These are phyloP conservation scores for Amylocystis lapponica DNA, from an alignment of 768 basidiomycete genomes.

Conservation along the genomic window DNA sequence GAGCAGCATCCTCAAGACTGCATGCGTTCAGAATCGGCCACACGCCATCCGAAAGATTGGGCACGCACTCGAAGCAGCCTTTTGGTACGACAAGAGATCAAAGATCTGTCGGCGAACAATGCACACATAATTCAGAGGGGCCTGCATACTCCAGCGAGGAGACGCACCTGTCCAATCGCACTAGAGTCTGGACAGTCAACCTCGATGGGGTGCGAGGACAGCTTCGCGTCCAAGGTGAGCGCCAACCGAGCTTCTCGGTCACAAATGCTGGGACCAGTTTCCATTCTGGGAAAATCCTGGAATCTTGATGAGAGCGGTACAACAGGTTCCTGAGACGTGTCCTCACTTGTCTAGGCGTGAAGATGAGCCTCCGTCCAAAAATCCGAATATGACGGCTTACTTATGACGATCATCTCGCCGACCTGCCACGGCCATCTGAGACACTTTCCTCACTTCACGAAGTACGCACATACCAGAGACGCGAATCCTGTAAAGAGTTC, in stretches of 20 bases:
- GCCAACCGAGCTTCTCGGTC: constrained; percentile 67
- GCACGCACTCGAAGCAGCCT: constrained; percentile 63
- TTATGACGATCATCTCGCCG: constrained; percentile 83
- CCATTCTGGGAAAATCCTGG: constrained; percentile 82
- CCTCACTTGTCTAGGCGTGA: constrained; percentile 40
- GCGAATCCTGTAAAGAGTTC: constrained; percentile 59
- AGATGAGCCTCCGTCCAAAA: too few species aligned
- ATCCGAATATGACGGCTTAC: constrained; percentile 42
- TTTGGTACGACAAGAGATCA: constrained; percentile 83
- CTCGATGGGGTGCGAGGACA: constrained; percentile 90
- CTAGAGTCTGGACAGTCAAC: constrained; percentile 89
- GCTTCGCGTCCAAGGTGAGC: constrained; percentile 77
- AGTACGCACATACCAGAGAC: constrained; percentile 52
- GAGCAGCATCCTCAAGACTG: constrained; percentile 91
- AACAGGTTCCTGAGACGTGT: not conserved
- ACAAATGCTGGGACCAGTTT: constrained; percentile 80
- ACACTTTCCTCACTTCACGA: not conserved
- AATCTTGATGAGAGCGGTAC: not conserved
- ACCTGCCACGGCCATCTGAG: constrained; percentile 36
- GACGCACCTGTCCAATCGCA: constrained; percentile 64
- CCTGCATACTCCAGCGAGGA: not conserved
- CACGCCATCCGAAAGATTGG: not conserved
- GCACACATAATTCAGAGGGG: not conserved
- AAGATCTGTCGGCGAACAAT: constrained; percentile 58
- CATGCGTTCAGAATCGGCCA: not conserved